A percentile compares a stretch with the other conserved stretches of the same genome.
Conservation (phyloP, 208 protist species). For the Leishmania tarentolae region DNA sequence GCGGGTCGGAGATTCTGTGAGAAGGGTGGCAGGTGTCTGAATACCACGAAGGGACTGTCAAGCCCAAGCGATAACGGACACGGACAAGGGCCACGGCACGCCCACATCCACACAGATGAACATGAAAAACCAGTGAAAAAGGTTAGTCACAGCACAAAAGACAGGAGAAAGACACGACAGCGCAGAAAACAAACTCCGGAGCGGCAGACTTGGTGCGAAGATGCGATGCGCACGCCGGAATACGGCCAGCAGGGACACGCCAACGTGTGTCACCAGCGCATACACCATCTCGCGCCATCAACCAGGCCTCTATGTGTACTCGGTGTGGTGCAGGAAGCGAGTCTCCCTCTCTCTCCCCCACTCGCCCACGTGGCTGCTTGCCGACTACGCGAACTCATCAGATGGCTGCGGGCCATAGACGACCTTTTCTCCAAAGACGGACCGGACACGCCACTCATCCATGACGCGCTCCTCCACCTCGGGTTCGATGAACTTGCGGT, state of each 20-base stretch:
- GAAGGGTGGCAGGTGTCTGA: not conserved
- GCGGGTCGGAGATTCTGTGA: not conserved
- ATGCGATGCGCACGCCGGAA: too few relatives aligned
- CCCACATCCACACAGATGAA: not conserved
- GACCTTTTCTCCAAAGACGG: constrained; percentile 77
- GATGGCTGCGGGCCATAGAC: constrained; percentile 56
- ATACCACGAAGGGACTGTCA: not conserved
- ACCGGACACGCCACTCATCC: constrained; percentile 67
- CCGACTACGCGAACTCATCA: constrained; percentile 32
- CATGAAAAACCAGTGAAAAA: not conserved
- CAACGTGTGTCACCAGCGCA: not conserved
- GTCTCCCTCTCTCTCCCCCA: not conserved
- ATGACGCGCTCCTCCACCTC: constrained; percentile 58
- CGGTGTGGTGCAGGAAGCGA: not conserved
- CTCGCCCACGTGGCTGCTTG: not conserved
- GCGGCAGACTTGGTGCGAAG: too few relatives aligned
- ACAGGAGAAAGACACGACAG: not conserved
- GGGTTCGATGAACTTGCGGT: constrained; percentile 77
- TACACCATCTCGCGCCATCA: not conserved
- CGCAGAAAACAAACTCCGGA: too few relatives aligned
- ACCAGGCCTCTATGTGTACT: not conserved
- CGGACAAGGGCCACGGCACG: not conserved
- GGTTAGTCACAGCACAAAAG: too few relatives aligned
- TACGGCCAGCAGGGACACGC: too few relatives aligned
- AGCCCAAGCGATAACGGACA: not conserved